A percentile compares a stretch with the other conserved stretches of the same genome.
Evolutionary conservation across 2,329 filamentous ascomycete genomes (phyloP).

Genomic region (Corinectria fuckeliana): DNA sequence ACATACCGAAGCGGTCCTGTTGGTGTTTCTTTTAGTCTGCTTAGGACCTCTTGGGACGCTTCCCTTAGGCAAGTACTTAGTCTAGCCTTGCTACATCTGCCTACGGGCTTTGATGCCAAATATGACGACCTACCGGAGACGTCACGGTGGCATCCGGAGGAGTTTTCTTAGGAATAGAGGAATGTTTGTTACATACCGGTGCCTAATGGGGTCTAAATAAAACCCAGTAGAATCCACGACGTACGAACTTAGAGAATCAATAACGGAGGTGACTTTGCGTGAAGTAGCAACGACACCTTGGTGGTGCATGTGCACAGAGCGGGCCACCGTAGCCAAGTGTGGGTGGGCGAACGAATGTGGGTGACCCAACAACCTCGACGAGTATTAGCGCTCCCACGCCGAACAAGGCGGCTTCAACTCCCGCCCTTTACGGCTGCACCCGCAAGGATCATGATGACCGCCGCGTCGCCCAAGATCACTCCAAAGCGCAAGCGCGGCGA

Average conservation of each 20-base stretch:
- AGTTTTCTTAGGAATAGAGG: too few relatives aligned
- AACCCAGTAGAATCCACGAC: background rate
- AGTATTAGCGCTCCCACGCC: background rate
- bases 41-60: background rate
- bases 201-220: background rate
- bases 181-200: background rate
- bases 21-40: background rate
- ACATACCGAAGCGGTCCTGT: background rate
- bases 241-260: background rate
- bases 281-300: slow-evolving; percentile 18
- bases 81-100: too few relatives aligned
- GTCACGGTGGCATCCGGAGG: too few relatives aligned
- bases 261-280: background rate
- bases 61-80: too few relatives aligned
- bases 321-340: slow-evolving; percentile 4
- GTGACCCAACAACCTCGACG: background rate
- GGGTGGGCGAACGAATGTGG: background rate
- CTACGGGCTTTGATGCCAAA: too few relatives aligned
- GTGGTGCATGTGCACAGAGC: slow-evolving; percentile 24
- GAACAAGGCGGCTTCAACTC: slow-evolving; percentile 5
- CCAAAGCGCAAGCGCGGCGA: slow-evolving; percentile 56
- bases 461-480: slow-evolving; percentile 40
- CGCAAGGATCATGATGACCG: slow-evolving; percentile 31
- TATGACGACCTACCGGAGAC: too few relatives aligned
- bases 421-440: background rate